phyloP scores from a whole-genome alignment of 1,139 yeast genomes.

The Diutina mesorugosa region DNA sequence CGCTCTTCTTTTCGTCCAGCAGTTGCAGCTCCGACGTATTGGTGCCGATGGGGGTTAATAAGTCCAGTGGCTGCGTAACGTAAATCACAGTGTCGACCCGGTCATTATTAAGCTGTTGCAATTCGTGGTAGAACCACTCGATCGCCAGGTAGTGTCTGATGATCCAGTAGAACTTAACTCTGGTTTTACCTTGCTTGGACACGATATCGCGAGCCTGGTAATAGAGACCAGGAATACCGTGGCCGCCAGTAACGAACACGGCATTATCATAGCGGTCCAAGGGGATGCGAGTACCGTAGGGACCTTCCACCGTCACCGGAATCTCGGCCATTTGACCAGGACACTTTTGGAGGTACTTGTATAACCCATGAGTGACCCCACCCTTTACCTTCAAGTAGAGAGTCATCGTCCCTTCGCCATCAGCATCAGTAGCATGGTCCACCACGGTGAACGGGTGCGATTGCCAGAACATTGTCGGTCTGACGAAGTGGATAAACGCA shows the following conservation, averaged over 20 bases:
- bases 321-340: conserved; percentile 26
- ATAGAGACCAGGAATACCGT: background rate
- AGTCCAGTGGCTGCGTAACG: conserved; percentile 4
- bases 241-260: conserved; percentile 31
- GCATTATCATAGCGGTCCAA: conserved; percentile 38
- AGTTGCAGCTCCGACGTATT: background rate
- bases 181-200: background rate
- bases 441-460: conserved; percentile 50
- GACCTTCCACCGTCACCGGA: conserved; percentile 44
- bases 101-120: conserved; percentile 2
- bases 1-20: background rate
- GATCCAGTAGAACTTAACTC: background rate
- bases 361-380: conserved; percentile 23
- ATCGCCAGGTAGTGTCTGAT: background rate
- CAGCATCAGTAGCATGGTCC: conserved; percentile 17
- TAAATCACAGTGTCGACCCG: conserved; percentile 5
- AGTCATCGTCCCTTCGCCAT: conserved; percentile 14
- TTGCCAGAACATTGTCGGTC: conserved; percentile 50
- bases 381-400: conserved; percentile 30
- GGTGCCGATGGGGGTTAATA: background rate
- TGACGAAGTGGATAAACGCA: conserved; percentile 42
- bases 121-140: conserved; percentile 7
- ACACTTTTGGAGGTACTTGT: conserved; percentile 29
- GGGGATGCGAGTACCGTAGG: conserved; percentile 30
- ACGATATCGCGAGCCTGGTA: background rate